phyloP scores from a whole-genome alignment of 129 eudicot genomes.

The Flaveria sonorensis region DNA sequence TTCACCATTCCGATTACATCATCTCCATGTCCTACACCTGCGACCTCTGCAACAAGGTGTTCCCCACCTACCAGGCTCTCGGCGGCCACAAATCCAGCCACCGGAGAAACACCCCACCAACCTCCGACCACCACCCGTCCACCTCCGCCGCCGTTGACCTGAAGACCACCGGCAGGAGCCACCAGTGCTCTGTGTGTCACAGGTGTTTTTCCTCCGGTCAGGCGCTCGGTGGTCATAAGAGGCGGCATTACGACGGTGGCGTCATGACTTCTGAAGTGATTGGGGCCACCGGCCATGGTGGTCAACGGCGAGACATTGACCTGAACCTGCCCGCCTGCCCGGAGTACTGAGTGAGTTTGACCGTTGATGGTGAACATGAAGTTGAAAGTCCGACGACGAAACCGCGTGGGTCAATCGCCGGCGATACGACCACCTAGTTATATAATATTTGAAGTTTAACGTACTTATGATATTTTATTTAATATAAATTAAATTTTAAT shows the following conservation, averaged over 20 bases:
- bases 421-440: no score
- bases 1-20: not conserved
- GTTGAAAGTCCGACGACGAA: no score
- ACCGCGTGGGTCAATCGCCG: no score
- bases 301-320: conserved; percentile 40
- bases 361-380: not conserved
- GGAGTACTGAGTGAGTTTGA: not conserved
- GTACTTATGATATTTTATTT: no score
- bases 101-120: conserved; percentile 40
- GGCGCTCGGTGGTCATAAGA: conserved; percentile 87
- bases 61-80: conserved; percentile 73
- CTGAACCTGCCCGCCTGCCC: conserved; percentile 41
- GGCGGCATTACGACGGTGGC: conserved; percentile 59
- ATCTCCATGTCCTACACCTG: conserved; percentile 39
- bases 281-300: conserved; percentile 30
- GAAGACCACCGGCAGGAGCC: conserved; percentile 42
- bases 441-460: no score
- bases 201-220: conserved; percentile 77
- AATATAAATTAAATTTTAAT: no score
- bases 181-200: conserved; percentile 79
- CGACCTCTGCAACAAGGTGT: conserved; percentile 58
- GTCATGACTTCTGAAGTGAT: not conserved
- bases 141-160: conserved; percentile 22
- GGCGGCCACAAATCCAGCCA: conserved; percentile 93
- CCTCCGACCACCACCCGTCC: conserved; percentile 30